Conservation (phyloP, 1,139 yeast species). For the Magnusiomyces sp. region DNA sequence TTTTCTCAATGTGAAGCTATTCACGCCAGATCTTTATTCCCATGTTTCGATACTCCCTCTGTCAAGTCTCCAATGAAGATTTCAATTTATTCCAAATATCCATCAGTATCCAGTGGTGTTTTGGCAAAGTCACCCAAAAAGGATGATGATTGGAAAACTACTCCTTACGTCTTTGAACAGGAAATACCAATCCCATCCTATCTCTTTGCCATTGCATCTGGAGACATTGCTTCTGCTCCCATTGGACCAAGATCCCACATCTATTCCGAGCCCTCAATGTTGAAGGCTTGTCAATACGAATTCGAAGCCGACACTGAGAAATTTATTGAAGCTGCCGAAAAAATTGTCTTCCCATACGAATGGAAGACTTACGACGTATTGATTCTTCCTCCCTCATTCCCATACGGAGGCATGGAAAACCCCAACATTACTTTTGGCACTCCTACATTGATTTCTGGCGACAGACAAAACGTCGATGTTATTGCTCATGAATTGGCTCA, state of each 20-base stretch:
- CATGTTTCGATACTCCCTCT: constrained; percentile 88
- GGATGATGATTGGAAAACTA: constrained; percentile 12
- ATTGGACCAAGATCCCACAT: constrained; percentile 87
- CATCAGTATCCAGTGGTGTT: constrained; percentile 66
- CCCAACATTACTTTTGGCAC: constrained; percentile 89
- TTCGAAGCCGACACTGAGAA: constrained; percentile 71
- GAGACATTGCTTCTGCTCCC: constrained; percentile 57
- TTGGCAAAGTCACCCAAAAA: constrained; percentile 22
- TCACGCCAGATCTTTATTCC: constrained; percentile 81
- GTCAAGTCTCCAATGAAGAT: constrained; percentile 60
- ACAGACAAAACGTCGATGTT: constrained; percentile 77
- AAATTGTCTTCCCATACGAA: constrained; percentile 70
- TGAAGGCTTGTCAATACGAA: constrained; percentile 67
- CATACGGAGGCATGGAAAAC: constrained; percentile 95
- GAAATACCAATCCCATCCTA: constrained; percentile 82
- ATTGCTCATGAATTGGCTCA: constrained; percentile 91
- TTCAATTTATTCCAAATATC: constrained; percentile 53
- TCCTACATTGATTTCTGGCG: constrained; percentile 81
- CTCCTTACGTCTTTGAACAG: constrained; percentile 48
- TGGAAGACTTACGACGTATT: constrained; percentile 81
- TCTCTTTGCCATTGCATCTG: constrained; percentile 77
- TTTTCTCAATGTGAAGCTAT: constrained; percentile 90
- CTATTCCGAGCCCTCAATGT: constrained; percentile 65
- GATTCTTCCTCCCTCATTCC: constrained; percentile 75
- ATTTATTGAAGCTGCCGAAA: constrained; percentile 74